Evolutionary conservation across 2,329 filamentous ascomycete species (phyloP).

Genomic region (Colletotrichum plurivorum): DNA sequence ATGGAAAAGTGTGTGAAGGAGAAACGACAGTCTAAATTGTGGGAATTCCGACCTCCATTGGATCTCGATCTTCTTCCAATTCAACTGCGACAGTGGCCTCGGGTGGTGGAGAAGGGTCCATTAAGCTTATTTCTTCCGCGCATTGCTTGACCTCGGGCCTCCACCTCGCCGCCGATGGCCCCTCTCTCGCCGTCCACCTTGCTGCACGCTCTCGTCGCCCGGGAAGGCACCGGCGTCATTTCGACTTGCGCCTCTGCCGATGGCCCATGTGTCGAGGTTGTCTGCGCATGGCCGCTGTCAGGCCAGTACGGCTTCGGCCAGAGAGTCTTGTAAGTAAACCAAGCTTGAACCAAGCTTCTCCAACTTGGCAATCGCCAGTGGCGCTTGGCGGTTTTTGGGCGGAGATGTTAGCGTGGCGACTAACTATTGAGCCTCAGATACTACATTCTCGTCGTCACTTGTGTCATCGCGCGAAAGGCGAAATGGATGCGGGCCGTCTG

Average conservation of each 20-base stretch:
- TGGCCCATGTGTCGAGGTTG: conserved; percentile 54
- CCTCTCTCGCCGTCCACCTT: conserved; percentile 16
- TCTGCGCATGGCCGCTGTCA: conserved; percentile 70
- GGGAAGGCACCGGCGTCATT: conserved; percentile 2
- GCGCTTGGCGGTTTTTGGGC: conserved; percentile 8
- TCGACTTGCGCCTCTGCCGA: conserved; percentile 26
- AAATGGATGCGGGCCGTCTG: conserved; percentile 76
- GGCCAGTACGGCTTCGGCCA: conserved; percentile 71
- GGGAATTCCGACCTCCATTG: neutral
- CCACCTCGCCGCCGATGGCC: conserved; percentile 1
- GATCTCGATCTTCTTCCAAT: neutral
- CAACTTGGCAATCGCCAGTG: neutral
- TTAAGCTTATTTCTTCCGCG: conserved; percentile 4
- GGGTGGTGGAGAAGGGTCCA: neutral
- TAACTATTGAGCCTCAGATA: conserved; percentile 58
- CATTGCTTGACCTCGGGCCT: too few species aligned
- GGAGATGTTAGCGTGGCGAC: conserved; percentile 2
- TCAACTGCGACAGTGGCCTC: neutral
- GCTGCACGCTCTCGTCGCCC: conserved; percentile 9
- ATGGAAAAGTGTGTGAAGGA: neutral
- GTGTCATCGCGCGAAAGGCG: conserved; percentile 72
- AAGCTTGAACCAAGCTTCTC: conserved; percentile 33
- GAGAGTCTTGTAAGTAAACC: conserved; percentile 60
- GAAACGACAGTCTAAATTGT: conserved; percentile 8
- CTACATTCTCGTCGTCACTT: conserved; percentile 74